Base-by-base conservation (phyloP, 164 flowering plant species). In the Tetracentron sinense region DNA sequence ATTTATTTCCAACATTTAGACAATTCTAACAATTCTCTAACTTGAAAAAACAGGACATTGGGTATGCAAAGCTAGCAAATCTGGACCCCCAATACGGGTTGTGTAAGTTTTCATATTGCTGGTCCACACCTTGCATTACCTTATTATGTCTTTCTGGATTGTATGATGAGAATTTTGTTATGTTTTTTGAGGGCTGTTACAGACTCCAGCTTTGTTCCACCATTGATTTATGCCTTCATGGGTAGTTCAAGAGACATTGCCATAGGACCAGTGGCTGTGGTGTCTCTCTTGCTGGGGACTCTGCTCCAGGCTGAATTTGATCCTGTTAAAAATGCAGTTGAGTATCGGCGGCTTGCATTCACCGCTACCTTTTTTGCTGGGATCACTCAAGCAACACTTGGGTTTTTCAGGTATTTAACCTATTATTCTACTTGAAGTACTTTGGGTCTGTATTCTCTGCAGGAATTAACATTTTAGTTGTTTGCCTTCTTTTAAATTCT, bases 201-300 rank as follows among this genome's bases (percentile, higher is more conserved):
- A 90, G 97, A 93, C 67, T 85, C 96, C 17, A 93, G 97, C 76
- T 85, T 93, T 69, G 98, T 93, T 56, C 98, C 98, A 20, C 98
- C 98, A 20, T 62, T 93, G 55, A 65, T 93, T 31, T 93, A 93
- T 70, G 94, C 98, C n/a, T 75, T 79, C 73, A 87, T 93, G 96
- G 98, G 98, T 20, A 93, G 97, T 77, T 93, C 98, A n/a, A 83
- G 88, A 73, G 96, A 93, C 70, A 89, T 93, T 60, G 98, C 91
- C 29, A 93, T 93, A 14, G 98, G 98, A 57, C 98, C 98, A 2
- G 96, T 94, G 7, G 95, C 98, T 29, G 97, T 94, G 35, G 93
- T 91, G 6, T 94, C 97, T 70, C 89, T 94, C 22, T 63, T 94
- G 66, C 56, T 94, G 8, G 98, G 98, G 22, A 83, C 93, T n/a